Conservation (phyloP, 768 basidiomycete species). For the Rhodocollybia butyracea region DNA sequence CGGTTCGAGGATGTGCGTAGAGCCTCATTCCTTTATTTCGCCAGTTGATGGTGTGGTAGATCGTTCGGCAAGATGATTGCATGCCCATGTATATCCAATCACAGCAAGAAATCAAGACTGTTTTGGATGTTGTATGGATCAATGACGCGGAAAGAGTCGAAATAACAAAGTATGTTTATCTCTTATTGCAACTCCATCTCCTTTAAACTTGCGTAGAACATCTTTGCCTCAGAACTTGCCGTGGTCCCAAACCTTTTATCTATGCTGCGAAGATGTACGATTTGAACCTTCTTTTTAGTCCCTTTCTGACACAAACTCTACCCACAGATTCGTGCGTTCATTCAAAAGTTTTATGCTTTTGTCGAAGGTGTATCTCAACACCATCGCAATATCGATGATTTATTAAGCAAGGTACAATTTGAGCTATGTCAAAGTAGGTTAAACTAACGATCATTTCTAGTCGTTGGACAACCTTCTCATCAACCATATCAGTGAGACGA, state of each 20-base stretch:
- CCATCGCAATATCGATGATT: slow-evolving; percentile 87
- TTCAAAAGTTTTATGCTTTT: slow-evolving; percentile 95
- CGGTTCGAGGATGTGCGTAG: slow-evolving; percentile 75
- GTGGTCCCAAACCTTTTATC: slow-evolving; percentile 93
- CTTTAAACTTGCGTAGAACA: slow-evolving; percentile 36
- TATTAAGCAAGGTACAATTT: slow-evolving; percentile 73
- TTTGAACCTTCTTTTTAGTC: too few species aligned
- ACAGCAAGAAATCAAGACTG: slow-evolving; percentile 59
- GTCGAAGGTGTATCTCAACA: slow-evolving; percentile 93
- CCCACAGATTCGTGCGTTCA: slow-evolving; percentile 76
- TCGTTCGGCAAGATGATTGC: slow-evolving; percentile 83
- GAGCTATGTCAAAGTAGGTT: background rate
- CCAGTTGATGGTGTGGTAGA: slow-evolving; percentile 39
- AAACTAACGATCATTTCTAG: slow-evolving; percentile 35
- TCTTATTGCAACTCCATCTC: background rate
- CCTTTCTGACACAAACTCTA: background rate
- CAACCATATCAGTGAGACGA: slow-evolving; percentile 70
- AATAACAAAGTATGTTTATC: slow-evolving; percentile 47
- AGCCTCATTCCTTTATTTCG: background rate
- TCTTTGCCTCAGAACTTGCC: slow-evolving; percentile 72
- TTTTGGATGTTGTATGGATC: slow-evolving; percentile 85
- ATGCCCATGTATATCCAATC: slow-evolving; percentile 77
- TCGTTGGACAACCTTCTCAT: slow-evolving; percentile 83
- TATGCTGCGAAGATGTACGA: slow-evolving; percentile 86
- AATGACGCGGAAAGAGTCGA: slow-evolving; percentile 59